Evolutionary conservation across 2,329 filamentous ascomycete species (phyloP).

Genomic region (Zymoseptoria tritici): DNA sequence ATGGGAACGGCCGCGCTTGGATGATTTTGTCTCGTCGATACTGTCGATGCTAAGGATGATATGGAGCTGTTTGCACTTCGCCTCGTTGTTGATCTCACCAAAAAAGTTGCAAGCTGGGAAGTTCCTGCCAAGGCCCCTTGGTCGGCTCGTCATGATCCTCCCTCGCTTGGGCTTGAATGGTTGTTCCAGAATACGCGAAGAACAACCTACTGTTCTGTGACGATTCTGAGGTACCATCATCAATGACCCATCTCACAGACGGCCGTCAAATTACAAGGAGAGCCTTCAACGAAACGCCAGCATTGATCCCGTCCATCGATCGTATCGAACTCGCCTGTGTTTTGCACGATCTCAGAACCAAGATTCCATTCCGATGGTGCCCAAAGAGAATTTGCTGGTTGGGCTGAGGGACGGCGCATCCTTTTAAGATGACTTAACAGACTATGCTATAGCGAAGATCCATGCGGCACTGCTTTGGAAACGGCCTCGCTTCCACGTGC

Average conservation of each 20-base stretch:
- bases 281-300: no score
- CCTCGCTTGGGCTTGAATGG: not conserved
- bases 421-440: not conserved
- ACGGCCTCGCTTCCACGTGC: not conserved
- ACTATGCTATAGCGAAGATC: not conserved
- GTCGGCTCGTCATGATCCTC: not conserved
- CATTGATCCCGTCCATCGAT: not conserved
- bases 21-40: not conserved
- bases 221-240: not conserved
- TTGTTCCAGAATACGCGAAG: not conserved
- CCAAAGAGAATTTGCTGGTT: not conserved
- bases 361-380: not conserved
- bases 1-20: not conserved
- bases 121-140: not conserved
- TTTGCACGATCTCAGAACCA: not conserved
- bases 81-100: not conserved
- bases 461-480: not conserved
- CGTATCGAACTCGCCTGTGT: not conserved
- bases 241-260: not conserved
- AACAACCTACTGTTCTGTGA: not conserved
- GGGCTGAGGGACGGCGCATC: not conserved
- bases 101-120: not conserved
- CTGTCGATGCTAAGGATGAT: not conserved
- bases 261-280: not conserved
- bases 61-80: not conserved